Percentiles rank a stretch among this genome's conserved stretches.
These are phyloP conservation scores for Xanthoceras sorbifolium DNA, from an alignment of 345 rosid genomes.

Conservation along the genomic window DNA sequence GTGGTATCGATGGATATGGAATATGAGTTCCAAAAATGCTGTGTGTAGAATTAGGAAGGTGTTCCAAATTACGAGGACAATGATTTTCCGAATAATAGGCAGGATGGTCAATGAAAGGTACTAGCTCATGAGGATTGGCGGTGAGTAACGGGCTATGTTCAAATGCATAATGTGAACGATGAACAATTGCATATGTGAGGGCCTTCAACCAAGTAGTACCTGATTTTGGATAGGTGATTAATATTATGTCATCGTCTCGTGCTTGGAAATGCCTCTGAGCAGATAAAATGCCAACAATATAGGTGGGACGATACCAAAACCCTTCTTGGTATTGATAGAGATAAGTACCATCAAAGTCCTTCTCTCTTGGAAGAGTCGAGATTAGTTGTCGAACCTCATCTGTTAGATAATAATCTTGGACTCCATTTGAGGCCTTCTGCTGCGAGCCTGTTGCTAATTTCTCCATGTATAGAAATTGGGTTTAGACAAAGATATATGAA, in stretches of 20 bases:
- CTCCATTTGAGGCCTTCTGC: background rate
- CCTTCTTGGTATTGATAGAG: slow-evolving; percentile 11
- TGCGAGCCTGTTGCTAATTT: background rate
- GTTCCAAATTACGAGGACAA: background rate
- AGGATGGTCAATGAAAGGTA: background rate
- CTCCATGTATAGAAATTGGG: background rate
- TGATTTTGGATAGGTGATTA: slow-evolving; percentile 25
- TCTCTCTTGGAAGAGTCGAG: background rate
- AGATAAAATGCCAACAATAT: background rate
- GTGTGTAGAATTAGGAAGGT: background rate
- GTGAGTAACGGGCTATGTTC: background rate
- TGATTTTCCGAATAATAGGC: background rate
- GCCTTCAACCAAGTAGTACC: slow-evolving; percentile 39
- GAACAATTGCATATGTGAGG: slow-evolving; percentile 22
- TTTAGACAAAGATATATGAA: background rate
- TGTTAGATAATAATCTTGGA: background rate
- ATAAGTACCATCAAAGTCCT: background rate
- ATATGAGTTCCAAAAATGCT: slow-evolving; percentile 26
- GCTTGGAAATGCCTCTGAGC: slow-evolving; percentile 20
- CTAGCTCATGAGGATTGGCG: background rate
- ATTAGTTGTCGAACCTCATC: background rate
- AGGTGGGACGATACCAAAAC: background rate
- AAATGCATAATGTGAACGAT: slow-evolving; percentile 12
- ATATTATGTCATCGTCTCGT: slow-evolving; percentile 21
- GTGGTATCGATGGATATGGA: slow-evolving; percentile 18